phyloP scores from a whole-genome alignment of 1,284 basidiomycete genomes.

The Trametes polyzona region DNA sequence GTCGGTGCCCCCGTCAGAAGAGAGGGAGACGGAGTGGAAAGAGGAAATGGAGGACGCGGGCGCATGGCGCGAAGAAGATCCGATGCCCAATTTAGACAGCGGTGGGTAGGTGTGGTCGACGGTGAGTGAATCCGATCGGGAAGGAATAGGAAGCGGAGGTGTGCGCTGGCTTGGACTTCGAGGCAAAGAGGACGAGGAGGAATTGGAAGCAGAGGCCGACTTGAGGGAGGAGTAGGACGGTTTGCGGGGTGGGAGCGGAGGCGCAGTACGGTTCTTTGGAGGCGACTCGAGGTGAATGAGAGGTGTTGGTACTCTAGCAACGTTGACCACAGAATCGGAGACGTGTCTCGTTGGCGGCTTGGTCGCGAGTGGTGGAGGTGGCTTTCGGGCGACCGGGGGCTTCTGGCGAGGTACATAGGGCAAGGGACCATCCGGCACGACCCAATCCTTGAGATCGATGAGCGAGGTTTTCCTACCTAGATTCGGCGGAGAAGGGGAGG shows the following conservation, averaged over 20 bases:
- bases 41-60: constrained; percentile 76
- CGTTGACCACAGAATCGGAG: constrained; percentile 24
- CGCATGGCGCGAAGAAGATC: constrained; percentile 48
- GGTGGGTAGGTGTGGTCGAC: constrained; percentile 65
- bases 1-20: constrained; percentile 62
- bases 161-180: constrained; percentile 23
- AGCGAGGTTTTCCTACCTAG: constrained; percentile 63
- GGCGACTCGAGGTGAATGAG: constrained; percentile 60
- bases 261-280: constrained; percentile 37
- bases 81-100: constrained; percentile 39
- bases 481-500: constrained; percentile 58
- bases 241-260: constrained; percentile 70
- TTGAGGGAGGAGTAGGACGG: constrained; percentile 55
- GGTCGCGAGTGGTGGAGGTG: constrained; percentile 17
- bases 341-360: constrained; percentile 28
- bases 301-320: constrained; percentile 40
- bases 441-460: constrained; percentile 76
- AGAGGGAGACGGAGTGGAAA: constrained; percentile 80
- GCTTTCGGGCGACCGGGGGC: constrained; percentile 21
- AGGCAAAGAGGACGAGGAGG: constrained; percentile 30
- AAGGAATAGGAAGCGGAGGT: background rate
- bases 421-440: constrained; percentile 61
- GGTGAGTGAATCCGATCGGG: constrained; percentile 45
- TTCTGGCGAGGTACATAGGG: constrained; percentile 35
- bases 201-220: constrained; percentile 44